Evolutionary conservation across 805 yeast genomes (phyloP).

Genomic region (Saturnispora mendoncae): DNA sequence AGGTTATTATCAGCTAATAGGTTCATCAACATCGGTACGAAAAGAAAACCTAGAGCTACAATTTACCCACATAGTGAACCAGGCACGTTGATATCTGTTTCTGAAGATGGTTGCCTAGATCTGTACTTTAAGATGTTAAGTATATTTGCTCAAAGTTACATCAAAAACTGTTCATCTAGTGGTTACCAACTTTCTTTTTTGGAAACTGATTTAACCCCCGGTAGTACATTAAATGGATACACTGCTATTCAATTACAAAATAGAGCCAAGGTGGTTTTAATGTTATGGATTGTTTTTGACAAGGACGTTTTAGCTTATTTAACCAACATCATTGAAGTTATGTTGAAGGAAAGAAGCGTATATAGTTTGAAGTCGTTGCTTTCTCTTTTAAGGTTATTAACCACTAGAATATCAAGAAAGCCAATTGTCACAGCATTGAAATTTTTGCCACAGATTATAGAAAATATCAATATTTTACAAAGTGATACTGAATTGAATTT

Average conservation of each 20-base stretch:
- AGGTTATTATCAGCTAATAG: conserved; percentile 20
- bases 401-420: conserved; percentile 8
- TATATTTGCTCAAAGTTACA: conserved; percentile 15
- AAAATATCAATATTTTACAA: conserved; percentile 13
- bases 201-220: conserved; percentile 23
- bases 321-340: conserved; percentile 17
- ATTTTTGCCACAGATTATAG: conserved; percentile 14
- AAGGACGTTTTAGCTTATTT: conserved; percentile 21
- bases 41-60: conserved; percentile 4
- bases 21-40: conserved; percentile 24
- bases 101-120: conserved; percentile 26
- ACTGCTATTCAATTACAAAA: conserved; percentile 21
- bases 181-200: conserved; percentile 3
- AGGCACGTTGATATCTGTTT: conserved; percentile 8
- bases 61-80: conserved; percentile 15
- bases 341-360: conserved; percentile 10
- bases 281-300: conserved; percentile 25
- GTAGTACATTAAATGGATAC: conserved; percentile 24
- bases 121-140: conserved; percentile 26
- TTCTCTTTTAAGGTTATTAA: conserved; percentile 8
- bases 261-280: conserved; percentile 25
- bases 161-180: not conserved
- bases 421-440: conserved; percentile 18
- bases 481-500: conserved; percentile 5
- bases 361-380: conserved; percentile 10